phyloP scores from a whole-genome alignment of 768 basidiomycete genomes.

The Phaffia tasmanica region DNA sequence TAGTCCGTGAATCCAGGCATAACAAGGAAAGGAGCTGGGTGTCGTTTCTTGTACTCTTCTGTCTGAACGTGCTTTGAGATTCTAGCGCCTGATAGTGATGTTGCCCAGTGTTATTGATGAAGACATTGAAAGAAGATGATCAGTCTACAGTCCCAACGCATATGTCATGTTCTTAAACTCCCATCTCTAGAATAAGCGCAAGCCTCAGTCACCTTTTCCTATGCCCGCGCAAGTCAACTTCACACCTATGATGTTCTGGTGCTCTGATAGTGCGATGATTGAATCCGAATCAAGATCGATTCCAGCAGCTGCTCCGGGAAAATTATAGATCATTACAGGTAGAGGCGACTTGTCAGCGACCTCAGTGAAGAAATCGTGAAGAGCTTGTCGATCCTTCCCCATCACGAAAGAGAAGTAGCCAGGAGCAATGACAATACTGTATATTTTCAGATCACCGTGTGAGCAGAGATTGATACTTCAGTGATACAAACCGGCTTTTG shows the following conservation, averaged over 20 bases:
- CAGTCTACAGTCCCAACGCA: too few species aligned
- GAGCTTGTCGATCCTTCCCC: constrained; percentile 37
- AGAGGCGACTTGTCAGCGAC: constrained; percentile 43
- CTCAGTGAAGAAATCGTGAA: constrained; percentile 39
- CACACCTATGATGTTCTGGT: constrained; percentile 75
- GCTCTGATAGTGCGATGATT: constrained; percentile 55
- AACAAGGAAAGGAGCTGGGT: constrained; percentile 36
- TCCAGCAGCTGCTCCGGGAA: constrained; percentile 44
- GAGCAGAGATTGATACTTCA: too few species aligned
- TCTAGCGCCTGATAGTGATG: constrained; percentile 50
- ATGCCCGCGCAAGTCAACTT: constrained; percentile 75
- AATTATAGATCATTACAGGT: constrained; percentile 55
- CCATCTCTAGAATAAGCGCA: neutral
- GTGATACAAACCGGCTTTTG: too few species aligned
- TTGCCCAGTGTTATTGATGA: too few species aligned
- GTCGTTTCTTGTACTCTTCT: constrained; percentile 31
- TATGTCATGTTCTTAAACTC: too few species aligned
- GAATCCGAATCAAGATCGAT: constrained; percentile 74
- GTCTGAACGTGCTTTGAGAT: constrained; percentile 48
- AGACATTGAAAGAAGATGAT: neutral
- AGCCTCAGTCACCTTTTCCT: constrained; percentile 42
- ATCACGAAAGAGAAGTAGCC: constrained; percentile 50
- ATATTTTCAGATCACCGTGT: neutral
- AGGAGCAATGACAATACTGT: constrained; percentile 23
- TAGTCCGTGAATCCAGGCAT: constrained; percentile 65